Evolutionary conservation across 1,139 yeast species (phyloP), one percentile per base, ranked within the genome.

Genomic region (Protomyces lactucae-debilis): DNA sequence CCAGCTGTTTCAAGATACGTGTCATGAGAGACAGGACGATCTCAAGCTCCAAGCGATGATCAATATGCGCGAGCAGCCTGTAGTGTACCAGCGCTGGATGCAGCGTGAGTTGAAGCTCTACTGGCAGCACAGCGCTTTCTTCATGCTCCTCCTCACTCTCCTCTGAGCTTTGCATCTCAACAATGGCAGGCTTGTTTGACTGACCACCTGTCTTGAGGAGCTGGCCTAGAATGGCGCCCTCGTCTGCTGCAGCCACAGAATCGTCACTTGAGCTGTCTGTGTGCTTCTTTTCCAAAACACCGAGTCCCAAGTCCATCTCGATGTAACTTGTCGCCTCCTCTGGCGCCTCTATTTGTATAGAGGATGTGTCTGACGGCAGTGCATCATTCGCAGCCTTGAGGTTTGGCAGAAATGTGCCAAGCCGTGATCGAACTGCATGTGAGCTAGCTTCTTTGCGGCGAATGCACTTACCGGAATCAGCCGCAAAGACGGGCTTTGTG

Each of bases 321-420:
- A 60, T 60, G 39, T 60, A 60, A 48, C 54, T 43, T 5, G 23
- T 39, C 8, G 37, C 64, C 23, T 54, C 55, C 16, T 21, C 57
- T 4, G 54, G 52, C 9, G 32, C 54, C 32, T 60, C 64, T n/a
- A 60, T 54, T 14, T 60, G 48, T 12, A 60, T 32, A 8, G 45
- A 12, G 21, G 53, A 21, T 9, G 48, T 21, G 25, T 60, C 59
- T 9, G 43, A 39, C 3, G 59, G 59, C 39, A 60, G 28, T 4
- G 54, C 54, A n/a, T 60, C 64, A 46, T 60, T 60, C 12, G 64
- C 64, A 10, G 64, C 64, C 55, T 60, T 60, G 39, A 60, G 59
- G 10, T 60, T 43, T 4, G 64, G 64, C 39, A 60, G 32, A 39
- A 60, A 60, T 6, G 18, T 36, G 37, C 21, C 32, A 9, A 60